Evolutionary conservation across 176 grass and related monocot species (phyloP).

Genomic region (bread wheat (Triticum aestivum)): DNA sequence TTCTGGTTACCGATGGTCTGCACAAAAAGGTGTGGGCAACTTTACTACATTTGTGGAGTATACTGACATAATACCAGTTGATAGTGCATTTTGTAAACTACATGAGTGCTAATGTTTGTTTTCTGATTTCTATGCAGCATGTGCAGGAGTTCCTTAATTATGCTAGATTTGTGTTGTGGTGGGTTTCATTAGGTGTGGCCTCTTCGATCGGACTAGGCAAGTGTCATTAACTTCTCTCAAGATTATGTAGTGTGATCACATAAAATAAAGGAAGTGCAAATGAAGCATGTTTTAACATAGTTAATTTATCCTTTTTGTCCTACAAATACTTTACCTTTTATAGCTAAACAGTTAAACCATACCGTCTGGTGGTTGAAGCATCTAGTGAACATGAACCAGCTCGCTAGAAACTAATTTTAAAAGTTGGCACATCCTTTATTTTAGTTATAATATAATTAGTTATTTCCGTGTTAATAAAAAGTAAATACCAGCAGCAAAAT

Average conservation of each 20-base stretch:
- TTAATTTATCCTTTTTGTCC: constrained; percentile 2
- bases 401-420: background rate
- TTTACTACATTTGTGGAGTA: constrained; percentile 7
- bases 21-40: constrained; percentile 62
- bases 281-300: background rate
- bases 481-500: background rate
- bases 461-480: background rate
- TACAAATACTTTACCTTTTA: background rate
- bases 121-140: constrained; percentile 57
- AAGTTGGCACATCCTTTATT: background rate
- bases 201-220: constrained; percentile 97
- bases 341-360: constrained; percentile 17
- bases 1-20: constrained; percentile 49
- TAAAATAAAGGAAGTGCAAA: background rate
- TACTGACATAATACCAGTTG: background rate
- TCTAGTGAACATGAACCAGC: background rate
- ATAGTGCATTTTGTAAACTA: constrained; percentile 4
- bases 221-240: constrained; percentile 33
- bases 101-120: constrained; percentile 24
- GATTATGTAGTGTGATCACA: background rate
- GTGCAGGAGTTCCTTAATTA: constrained; percentile 80
- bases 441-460: background rate
- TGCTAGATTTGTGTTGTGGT: constrained; percentile 81
- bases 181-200: constrained; percentile 84
- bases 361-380: background rate